Evolutionary conservation across 495 filamentous ascomycete genomes (phyloP), one percentile per base, ranked within the genome.

Genomic region (Aspergillus kassunensis): DNA sequence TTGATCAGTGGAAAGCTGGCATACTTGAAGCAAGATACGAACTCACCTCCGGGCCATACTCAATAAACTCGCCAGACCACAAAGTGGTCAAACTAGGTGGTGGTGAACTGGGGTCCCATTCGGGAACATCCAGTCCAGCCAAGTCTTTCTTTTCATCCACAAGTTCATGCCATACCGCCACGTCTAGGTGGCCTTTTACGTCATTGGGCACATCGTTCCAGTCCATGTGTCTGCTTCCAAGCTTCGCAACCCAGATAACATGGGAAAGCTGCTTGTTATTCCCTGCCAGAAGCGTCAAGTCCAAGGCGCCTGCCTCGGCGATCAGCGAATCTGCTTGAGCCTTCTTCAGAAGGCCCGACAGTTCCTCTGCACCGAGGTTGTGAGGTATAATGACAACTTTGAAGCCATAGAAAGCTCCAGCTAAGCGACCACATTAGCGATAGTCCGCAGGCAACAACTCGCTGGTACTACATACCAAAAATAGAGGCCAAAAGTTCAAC

Each of bases 241-340:
- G 77, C 58, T 97, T 93, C 6, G 93, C 95, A 3, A 97, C 91
- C 89, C 91, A 97, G 51, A 97, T 78, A 12, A 96, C 80, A 48
- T 90, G 82, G 49, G 86, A 84, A 8, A 97, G 73, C 41, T 81
- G 77, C 10, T 81, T 72, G 62, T 87, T 88, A 49, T 71, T 76
- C 57, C 83, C 81, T 12, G 81, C 77, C 15, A 95, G 77, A 25
- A 80, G 69, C 49, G 88, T 82, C 21, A 97, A 80, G 24, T 95
- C 90, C 48, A 97, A 77, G 13, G 88, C 82, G n/a, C 93, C 93
- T 6, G 92, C 92, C 13, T 84, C 83, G 2, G 90, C 90, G 49
- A 99, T 79, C 33, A 97, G 73, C 12, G 83, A 78, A 60, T 99
- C 91, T 11, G 89, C 87, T 23, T 82, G 74, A 4, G 83, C 83